Evolutionary conservation across 2,329 filamentous ascomycete genomes (phyloP), one percentile per base, ranked within the genome.

Genomic region (Diaporthe sp.): DNA sequence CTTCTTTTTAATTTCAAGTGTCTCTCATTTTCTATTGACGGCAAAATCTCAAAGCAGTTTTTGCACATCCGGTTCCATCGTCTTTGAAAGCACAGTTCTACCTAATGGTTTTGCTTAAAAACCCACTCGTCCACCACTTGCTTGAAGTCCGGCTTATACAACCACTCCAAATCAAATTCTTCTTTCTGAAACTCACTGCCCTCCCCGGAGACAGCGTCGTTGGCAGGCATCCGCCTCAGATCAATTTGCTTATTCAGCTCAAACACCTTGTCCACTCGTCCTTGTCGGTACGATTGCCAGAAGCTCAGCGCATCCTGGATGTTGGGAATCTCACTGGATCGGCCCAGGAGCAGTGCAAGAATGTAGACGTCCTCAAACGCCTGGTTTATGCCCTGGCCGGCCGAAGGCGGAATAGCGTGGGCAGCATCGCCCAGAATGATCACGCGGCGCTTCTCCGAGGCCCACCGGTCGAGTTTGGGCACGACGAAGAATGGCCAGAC

Each of bases 401-500:
- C 85, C 0, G 85, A 85, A 0, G 87, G 87, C 0, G 87, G 87
- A 19, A 89, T 85, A 0, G 86, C 87, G 70, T 89, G 87, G 1
- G 87, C 87, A 6, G 85, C 86, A 42, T 89, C 87, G 0, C 87
- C 87, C 0, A 89, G 79, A 22, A 90, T 85, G 3, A 88, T 73
- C 0, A 88, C 85, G 0, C 84, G 80, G 0, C 81, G 78, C 8
- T 78, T 73, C 0, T 79, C 77, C 1, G 86, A 88, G 0, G 79
- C 78, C 88, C 88, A 90, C 0, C 78, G 80, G 2, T 85, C 83
- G 0, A 90, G 83, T 77, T 84, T 85, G 0, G 88, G 88, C 1
- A 89, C 82, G 2, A 85, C 79, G 74, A 87, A 87, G 53, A 89
- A 90, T 0, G 88, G 86, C 88, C 88, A 90, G 1, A 88, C 79